Evolutionary conservation across 1,284 basidiomycete species (phyloP).

Genomic region (Cutaneotrichosporon sp.): DNA sequence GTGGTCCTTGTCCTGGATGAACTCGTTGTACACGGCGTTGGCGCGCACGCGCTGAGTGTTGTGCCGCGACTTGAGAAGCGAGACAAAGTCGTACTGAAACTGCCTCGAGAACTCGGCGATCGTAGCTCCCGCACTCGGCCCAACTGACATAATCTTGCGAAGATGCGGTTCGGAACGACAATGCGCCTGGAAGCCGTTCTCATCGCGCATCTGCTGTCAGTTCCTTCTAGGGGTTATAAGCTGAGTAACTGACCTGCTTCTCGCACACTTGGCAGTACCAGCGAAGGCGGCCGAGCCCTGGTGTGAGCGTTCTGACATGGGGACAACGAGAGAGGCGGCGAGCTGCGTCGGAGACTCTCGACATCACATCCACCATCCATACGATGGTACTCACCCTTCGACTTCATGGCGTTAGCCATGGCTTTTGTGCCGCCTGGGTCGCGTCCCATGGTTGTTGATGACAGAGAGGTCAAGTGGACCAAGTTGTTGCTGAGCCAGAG

Average conservation of each 20-base stretch:
- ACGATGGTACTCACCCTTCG: constrained; percentile 61
- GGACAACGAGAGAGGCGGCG: neutral
- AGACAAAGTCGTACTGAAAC: constrained; percentile 91
- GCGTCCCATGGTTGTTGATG: constrained; percentile 42
- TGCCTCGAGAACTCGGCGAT: constrained; percentile 85
- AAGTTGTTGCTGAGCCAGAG: neutral
- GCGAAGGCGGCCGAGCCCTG: constrained; percentile 76
- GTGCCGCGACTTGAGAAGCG: constrained; percentile 71
- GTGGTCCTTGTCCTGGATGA: constrained; percentile 91
- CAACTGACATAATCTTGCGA: constrained; percentile 92
- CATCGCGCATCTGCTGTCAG: constrained; percentile 67
- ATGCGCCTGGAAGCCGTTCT: constrained; percentile 77
- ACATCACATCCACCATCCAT: no score
- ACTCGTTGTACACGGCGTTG: constrained; percentile 97
- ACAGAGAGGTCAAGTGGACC: neutral
- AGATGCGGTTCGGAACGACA: constrained; percentile 62
- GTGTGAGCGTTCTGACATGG: constrained; percentile 4
- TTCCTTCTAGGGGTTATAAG: no score
- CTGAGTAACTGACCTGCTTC: constrained; percentile 56
- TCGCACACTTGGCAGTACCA: constrained; percentile 97
- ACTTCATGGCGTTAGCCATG: constrained; percentile 92
- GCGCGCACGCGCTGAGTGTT: constrained; percentile 90
- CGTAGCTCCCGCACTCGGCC: constrained; percentile 84
- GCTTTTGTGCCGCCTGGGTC: constrained; percentile 80
- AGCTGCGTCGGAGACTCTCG: no score